These are phyloP conservation scores for Diutina ranongensis DNA, from an alignment of 1,139 yeast genomes.

Conservation along the genomic window DNA sequence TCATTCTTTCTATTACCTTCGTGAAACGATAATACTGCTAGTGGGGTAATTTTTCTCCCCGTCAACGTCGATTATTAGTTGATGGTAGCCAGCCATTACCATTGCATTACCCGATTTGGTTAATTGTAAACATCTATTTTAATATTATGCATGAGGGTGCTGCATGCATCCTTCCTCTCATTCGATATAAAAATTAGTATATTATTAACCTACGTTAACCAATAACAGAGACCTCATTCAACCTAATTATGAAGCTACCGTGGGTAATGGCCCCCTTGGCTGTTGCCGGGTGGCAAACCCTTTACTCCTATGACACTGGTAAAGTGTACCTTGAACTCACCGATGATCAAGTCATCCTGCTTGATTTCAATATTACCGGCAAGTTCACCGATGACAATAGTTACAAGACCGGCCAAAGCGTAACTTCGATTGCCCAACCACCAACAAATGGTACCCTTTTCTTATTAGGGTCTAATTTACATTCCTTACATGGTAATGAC, in stretches of 20 bases:
- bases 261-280: neutral
- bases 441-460: constrained; percentile 25
- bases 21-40: too few species aligned
- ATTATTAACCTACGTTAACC: too few species aligned
- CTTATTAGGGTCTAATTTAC: constrained; percentile 19
- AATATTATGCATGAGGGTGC: neutral
- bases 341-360: constrained; percentile 24
- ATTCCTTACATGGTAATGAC: constrained; percentile 23
- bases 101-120: neutral
- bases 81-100: neutral
- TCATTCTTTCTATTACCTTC: too few species aligned
- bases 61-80: too few species aligned
- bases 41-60: too few species aligned
- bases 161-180: too few species aligned
- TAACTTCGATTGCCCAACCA: constrained; percentile 13
- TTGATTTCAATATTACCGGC: constrained; percentile 27
- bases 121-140: neutral
- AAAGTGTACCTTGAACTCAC: constrained; percentile 24
- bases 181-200: too few species aligned
- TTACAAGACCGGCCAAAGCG: constrained; percentile 9
- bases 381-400: constrained; percentile 6
- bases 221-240: too few species aligned
- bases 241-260: neutral
- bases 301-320: constrained; percentile 26
- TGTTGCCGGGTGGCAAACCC: constrained; percentile 21